Evolutionary conservation across 225 moss, liverwort and hornwort species (phyloP).

Genomic region (Marchantia polymorpha): DNA sequence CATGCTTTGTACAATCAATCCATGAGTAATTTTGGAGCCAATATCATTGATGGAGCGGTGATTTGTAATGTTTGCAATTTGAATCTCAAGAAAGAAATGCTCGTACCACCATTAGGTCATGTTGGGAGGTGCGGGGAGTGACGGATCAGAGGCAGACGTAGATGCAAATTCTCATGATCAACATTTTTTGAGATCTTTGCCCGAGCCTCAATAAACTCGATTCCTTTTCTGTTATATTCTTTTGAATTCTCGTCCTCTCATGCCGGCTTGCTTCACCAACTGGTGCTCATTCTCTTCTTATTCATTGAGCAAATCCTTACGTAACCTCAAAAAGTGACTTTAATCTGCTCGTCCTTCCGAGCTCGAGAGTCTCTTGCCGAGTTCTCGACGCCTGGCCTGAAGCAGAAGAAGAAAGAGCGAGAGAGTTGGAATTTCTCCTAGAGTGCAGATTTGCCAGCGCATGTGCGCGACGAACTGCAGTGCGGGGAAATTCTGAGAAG

Average conservation of each 20-base stretch:
- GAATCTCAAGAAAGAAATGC: neutral
- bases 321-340: neutral
- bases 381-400: neutral
- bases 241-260: neutral
- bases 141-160: neutral
- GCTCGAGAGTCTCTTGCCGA: neutral
- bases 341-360: neutral
- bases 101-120: no score
- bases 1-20: no score
- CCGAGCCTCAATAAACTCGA: neutral
- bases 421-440: neutral
- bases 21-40: no score
- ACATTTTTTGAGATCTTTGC: neutral
- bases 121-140: no score
- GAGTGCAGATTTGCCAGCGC: neutral
- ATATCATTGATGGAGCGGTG: neutral
- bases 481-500: neutral
- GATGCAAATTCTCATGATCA: neutral
- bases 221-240: neutral
- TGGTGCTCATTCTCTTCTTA: neutral
- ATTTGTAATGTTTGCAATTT: slow-evolving; percentile 4
- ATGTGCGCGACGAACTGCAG: no score
- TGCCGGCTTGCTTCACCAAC: neutral
- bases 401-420: neutral
- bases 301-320: neutral